Base-by-base conservation (phyloP, 768 basidiomycete species). In the Calvatia gigantea region DNA sequence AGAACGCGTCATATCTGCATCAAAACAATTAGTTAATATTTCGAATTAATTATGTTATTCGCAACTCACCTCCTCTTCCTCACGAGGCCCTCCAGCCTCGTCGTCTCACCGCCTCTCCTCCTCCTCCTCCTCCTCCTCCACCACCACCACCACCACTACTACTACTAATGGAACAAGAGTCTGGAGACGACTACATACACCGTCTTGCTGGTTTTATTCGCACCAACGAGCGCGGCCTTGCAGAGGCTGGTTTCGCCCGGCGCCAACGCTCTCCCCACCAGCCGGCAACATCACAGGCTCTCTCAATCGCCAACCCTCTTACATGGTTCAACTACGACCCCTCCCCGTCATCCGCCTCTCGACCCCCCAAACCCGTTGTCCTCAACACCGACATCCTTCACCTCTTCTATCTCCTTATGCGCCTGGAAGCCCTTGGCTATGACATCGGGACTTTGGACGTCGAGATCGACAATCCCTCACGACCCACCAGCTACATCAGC, bases 391-490 rank as follows among this genome's bases (percentile, higher is more conserved):
- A 93, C 69, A 83, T 80, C 25, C 89, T 92, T 64, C 91, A 87
- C 60, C 83, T 96, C 6, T 92, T 90, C 79, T 96, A 95, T 72
- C 71, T 91, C 58, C 79, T 96, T 56, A 87, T 94, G 70, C 86
- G 91, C 41, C 78, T 94, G 59, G 92, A 96, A 69, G 91, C 84
- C 5, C 69, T 90, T 28, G 88, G 84, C n/a, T 71, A 90, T 46
- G 75, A 84, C 52, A 80, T 92, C 51, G 93, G 92, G 52, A 81
- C 86, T 28, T 79, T 96, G 57, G 94, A 96, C 66, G 83, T 89
- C 58, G 80, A 78, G 19, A 74, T 94, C 50, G 82, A 86, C 63
- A 78, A 73, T 58, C 89, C 90, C 7, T 85, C 86, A 43, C 80
- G 88, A 38, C 91, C 91, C 14, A 86, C 88, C 76, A 86, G 79